Conservation (phyloP, 148 eudicot species). For the Amaranthus hypochondriacus region DNA sequence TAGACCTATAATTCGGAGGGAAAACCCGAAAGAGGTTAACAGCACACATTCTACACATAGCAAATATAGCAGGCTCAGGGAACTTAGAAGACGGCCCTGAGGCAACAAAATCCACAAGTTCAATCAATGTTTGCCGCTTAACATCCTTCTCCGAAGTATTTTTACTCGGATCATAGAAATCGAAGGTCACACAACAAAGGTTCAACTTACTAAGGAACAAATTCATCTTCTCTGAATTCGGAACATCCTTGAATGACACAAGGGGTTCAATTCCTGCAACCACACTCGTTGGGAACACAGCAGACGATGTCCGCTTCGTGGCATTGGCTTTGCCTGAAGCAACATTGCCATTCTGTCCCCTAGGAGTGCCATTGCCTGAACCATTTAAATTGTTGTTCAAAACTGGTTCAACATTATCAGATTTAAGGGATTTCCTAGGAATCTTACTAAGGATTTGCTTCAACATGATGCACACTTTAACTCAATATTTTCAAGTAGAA, state of each 20-base stretch:
- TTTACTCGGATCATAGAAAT: constrained; percentile 64
- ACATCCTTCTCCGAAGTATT: constrained; percentile 61
- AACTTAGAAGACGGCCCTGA: constrained; percentile 50
- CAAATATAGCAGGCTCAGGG: constrained; percentile 73
- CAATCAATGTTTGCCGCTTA: constrained; percentile 59
- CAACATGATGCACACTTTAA: constrained; percentile 46
- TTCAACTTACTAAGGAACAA: constrained; percentile 86
- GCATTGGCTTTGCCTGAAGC: constrained; percentile 37
- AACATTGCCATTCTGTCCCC: constrained; percentile 32
- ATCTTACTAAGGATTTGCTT: constrained; percentile 74
- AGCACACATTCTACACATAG: constrained; percentile 82
- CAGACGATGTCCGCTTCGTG: constrained; percentile 59
- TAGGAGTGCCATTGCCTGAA: constrained; percentile 22
- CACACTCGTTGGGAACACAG: constrained; percentile 74
- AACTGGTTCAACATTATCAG: constrained; percentile 36
- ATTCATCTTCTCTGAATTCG: constrained; percentile 68
- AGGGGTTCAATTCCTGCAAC: constrained; percentile 74
- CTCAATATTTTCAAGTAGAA: constrained; percentile 8
- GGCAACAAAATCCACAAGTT: constrained; percentile 72
- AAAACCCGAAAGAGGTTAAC: constrained; percentile 76
- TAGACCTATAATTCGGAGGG: constrained; percentile 61
- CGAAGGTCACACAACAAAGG: constrained; percentile 76
- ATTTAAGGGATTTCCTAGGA: constrained; percentile 62
- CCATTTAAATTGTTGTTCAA: constrained; percentile 24
- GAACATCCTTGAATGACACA: constrained; percentile 75